Percentiles rank a stretch among this genome's conserved stretches.
These are phyloP conservation scores for Citrullus mucosospermus DNA, from an alignment of 306 rosid genomes.

Conservation along the genomic window DNA sequence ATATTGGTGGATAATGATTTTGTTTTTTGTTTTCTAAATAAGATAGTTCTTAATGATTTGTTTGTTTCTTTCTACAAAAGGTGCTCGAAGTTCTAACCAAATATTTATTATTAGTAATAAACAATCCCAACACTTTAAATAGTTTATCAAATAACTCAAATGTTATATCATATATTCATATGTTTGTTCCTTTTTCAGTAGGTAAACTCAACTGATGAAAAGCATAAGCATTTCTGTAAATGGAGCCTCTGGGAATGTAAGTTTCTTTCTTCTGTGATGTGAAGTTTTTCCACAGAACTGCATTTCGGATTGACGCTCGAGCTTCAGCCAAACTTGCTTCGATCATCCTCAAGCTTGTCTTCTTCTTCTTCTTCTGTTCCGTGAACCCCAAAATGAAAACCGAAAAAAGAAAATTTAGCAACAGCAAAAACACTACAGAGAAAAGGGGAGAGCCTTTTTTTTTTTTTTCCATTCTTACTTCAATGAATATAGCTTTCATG, in stretches of 20 bases:
- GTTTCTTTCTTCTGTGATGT: constrained; percentile 25
- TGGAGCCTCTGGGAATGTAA: constrained; percentile 43
- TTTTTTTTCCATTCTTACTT: not conserved
- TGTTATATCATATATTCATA: not conserved
- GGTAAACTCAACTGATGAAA: constrained; percentile 52
- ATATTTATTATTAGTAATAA: not conserved
- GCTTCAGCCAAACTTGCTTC: constrained; percentile 49
- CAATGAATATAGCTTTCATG: not conserved
- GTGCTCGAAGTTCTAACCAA: too few relatives aligned
- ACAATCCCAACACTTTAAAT: not conserved
- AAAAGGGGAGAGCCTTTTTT: not conserved
- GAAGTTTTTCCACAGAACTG: constrained; percentile 19
- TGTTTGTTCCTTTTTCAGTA: not conserved
- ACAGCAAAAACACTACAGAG: not conserved
- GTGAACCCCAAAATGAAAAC: not conserved
- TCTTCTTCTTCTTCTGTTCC: not conserved
- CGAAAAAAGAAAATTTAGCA: not conserved
- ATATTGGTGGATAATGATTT: not conserved
- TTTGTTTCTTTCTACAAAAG: not conserved
- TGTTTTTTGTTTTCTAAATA: not conserved
- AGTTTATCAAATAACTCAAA: not conserved
- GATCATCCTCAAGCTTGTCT: constrained; percentile 6
- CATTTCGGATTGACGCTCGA: constrained; percentile 32
- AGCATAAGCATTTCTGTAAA: constrained; percentile 47
- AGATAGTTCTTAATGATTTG: not conserved